Base-by-base conservation (phyloP, 305 asterid genomes). In the Solanum hybrid region DNA sequence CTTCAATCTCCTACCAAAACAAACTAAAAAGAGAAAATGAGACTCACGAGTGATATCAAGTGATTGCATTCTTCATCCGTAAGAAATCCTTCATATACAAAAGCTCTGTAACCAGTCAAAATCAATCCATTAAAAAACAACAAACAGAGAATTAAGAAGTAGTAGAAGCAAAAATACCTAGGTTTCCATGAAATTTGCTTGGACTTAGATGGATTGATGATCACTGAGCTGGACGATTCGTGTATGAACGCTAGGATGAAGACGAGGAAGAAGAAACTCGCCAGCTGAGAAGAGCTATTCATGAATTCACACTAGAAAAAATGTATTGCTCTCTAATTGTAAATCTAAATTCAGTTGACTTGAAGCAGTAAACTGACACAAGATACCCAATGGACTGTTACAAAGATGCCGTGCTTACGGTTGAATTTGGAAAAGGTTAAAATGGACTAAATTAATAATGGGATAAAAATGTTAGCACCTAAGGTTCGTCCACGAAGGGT, bases 61-160 rank as follows among this genome's bases (percentile, higher is more conserved):
- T 97, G 99, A 90, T 96, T 92, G 95, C 98, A 97, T 91, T 97
- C 99, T 89, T 91, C 99, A 72, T 95, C 96, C 73, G 97, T 96
- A 7, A 96, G 94, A 93, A 97, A 96, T 51, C 97, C 97, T 91
- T 94, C 94, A 91, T 97, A 97, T 90, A 97, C 96, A 93, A 94
- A 97, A 42, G 99, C 99, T 91, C 99, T 97, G 91, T 8, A 66
- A 69, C 3, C 38, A 27, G 3, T 27, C 72, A 45, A 15, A 26
- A 42, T 56, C 69, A 19, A 56, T 56, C 69, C 24, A 56, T 56
- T 60, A 60, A 60, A 24, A 69, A 24, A 69, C 69, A 56, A 56
- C 0, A 69, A 13, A 24, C 35, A 13, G 19, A 0, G 72, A 82
- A 19, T 84, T 84, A 51, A 84, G 7, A 3, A 38, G 71, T 79